Conservation (phyloP, 495 filamentous ascomycete species). For the Talaromyces ruber region DNA sequence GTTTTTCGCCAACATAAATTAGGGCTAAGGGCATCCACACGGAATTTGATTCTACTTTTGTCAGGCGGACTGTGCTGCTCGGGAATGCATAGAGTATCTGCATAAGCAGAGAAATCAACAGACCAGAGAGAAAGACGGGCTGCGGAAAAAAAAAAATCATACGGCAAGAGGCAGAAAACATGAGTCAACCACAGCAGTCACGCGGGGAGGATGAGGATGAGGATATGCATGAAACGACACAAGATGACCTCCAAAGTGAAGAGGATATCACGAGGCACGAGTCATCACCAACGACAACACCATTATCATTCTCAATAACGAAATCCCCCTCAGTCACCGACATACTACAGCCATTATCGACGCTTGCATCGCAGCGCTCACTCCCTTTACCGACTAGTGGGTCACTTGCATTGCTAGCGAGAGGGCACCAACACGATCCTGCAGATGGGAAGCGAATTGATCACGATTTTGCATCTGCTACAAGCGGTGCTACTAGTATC, state of each 20-base stretch:
- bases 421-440: background rate
- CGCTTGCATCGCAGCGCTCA: slow-evolving; percentile 1
- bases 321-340: background rate
- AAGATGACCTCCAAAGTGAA: background rate
- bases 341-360: slow-evolving; percentile 4
- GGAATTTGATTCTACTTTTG: background rate
- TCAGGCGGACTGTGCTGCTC: background rate
- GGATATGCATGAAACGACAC: background rate
- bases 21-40: background rate
- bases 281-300: background rate
- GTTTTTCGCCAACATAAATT: background rate
- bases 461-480: background rate
- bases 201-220: background rate
- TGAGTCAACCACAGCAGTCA: background rate
- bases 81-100: background rate
- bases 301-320: background rate
- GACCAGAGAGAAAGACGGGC: background rate
- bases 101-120: background rate
- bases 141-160: background rate
- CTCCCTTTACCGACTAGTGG: slow-evolving; percentile 4
- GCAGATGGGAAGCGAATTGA: background rate
- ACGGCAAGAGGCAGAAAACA: background rate
- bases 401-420: slow-evolving; percentile 7
- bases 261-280: background rate
- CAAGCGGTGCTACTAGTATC: background rate